Conservation (phyloP, 768 basidiomycete genomes). For the Crassisporium funariophilum region DNA sequence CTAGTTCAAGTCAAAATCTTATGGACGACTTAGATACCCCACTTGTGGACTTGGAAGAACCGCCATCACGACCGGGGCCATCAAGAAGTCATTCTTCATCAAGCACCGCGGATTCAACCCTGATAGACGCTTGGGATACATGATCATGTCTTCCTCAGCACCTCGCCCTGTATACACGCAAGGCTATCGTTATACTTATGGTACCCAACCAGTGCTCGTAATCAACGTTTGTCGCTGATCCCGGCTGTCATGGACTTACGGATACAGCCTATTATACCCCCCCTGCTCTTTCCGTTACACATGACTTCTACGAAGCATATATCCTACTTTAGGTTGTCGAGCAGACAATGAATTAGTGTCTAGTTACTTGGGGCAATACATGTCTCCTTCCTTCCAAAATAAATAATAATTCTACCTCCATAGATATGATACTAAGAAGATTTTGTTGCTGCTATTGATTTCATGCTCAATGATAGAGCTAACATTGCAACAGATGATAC, state of each 20-base stretch:
- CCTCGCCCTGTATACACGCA: too few species aligned
- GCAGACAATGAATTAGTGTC: not conserved
- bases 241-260: too few species aligned
- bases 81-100: constrained; percentile 24
- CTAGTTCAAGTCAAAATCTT: constrained; percentile 11
- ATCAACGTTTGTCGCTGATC: too few species aligned
- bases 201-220: too few species aligned
- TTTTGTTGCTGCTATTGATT: constrained; percentile 42
- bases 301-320: too few species aligned
- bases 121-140: constrained; percentile 12
- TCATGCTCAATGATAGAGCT: constrained; percentile 59
- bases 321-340: not conserved
- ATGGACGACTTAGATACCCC: constrained; percentile 16
- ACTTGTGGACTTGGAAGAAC: constrained; percentile 14
- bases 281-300: too few species aligned
- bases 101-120: constrained; percentile 1
- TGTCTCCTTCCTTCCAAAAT: constrained; percentile 9
- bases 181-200: too few species aligned
- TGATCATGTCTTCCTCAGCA: too few species aligned
- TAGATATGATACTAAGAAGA: constrained; percentile 26
- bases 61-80: too few species aligned
- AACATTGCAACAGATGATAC: constrained; percentile 68
- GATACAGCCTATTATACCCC: too few species aligned
- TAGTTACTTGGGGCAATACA: not conserved
- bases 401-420: constrained; percentile 13